Evolutionary conservation across 1,284 basidiomycete genomes (phyloP).

Genomic region (Irpex sp.): DNA sequence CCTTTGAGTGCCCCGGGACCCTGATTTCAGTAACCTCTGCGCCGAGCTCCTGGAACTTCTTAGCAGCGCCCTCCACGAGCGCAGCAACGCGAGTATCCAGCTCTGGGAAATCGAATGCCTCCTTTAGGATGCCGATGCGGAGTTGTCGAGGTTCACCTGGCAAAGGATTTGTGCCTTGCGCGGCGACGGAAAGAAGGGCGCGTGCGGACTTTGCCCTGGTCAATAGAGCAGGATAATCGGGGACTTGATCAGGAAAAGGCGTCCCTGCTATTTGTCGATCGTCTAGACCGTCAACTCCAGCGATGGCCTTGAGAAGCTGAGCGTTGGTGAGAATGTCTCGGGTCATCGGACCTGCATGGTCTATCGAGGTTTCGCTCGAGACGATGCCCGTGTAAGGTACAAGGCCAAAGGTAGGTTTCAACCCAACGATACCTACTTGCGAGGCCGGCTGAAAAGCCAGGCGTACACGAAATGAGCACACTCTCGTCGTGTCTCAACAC

Average conservation of each 20-base stretch:
- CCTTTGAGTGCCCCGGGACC: slow-evolving; percentile 15
- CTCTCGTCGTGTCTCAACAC: not conserved
- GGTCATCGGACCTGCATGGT: slow-evolving; percentile 36
- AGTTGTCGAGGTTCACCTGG: slow-evolving; percentile 19
- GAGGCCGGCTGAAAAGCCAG: slow-evolving; percentile 27
- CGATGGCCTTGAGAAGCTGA: slow-evolving; percentile 37
- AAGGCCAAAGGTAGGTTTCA: slow-evolving; percentile 45
- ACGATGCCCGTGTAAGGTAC: slow-evolving; percentile 44
- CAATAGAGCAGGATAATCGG: slow-evolving; percentile 30
- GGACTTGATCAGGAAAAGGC: slow-evolving; percentile 32
- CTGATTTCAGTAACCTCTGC: slow-evolving; percentile 32
- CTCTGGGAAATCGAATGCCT: slow-evolving; percentile 31
- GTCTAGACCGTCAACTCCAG: slow-evolving; percentile 42
- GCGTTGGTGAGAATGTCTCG: slow-evolving; percentile 39
- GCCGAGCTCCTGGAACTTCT: slow-evolving; percentile 31
- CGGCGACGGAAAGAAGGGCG: slow-evolving; percentile 13
- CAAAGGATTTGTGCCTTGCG: slow-evolving; percentile 18
- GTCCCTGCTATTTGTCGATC: slow-evolving; percentile 38
- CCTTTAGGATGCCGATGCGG: slow-evolving; percentile 37
- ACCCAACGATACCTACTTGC: slow-evolving; percentile 41
- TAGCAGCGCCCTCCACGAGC: slow-evolving; percentile 29
- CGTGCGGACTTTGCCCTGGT: slow-evolving; percentile 12
- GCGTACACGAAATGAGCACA: not conserved
- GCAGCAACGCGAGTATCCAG: slow-evolving; percentile 29
- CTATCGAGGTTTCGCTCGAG: slow-evolving; percentile 34